Conservation (phyloP, 176 grass and related monocot species). For the Phragmites australis region DNA sequence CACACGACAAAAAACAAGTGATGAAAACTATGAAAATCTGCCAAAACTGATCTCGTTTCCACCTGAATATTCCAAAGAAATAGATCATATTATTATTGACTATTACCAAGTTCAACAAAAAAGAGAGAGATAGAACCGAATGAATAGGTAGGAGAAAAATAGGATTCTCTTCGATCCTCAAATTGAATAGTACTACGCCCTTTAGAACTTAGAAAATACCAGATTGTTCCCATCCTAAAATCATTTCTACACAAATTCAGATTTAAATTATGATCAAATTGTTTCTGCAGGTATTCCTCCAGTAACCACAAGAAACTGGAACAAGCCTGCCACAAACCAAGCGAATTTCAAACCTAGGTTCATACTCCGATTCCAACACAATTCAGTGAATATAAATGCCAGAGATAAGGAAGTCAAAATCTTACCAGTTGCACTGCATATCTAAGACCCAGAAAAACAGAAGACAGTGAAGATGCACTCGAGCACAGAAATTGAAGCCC, state of each 20-base stretch:
- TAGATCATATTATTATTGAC: slow-evolving; percentile 3
- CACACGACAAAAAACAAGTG: slow-evolving; percentile 77
- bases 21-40: slow-evolving; percentile 78
- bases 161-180: slow-evolving; percentile 7
- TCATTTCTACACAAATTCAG: background rate
- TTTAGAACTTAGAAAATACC: slow-evolving; percentile 30
- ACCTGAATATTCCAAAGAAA: slow-evolving; percentile 57
- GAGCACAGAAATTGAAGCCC: slow-evolving; percentile 95
- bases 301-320: background rate
- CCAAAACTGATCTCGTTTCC: slow-evolving; percentile 47
- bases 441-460: slow-evolving; percentile 76
- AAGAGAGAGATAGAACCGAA: background rate
- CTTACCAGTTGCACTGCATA: slow-evolving; percentile 75
- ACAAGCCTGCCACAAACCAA: background rate
- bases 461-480: slow-evolving; percentile 67
- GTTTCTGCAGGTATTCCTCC: background rate
- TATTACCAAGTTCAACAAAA: background rate
- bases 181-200: slow-evolving; percentile 23
- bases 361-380: background rate
- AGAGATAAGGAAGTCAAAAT: slow-evolving; percentile 16
- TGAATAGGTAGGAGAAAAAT: background rate
- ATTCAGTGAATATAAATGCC: slow-evolving; percentile 8
- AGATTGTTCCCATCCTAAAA: slow-evolving; percentile 1
- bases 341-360: background rate
- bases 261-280: slow-evolving; percentile 5